Evolutionary conservation across 768 basidiomycete genomes (phyloP), one percentile per base, ranked within the genome.

Genomic region (Boletus patriciae): DNA sequence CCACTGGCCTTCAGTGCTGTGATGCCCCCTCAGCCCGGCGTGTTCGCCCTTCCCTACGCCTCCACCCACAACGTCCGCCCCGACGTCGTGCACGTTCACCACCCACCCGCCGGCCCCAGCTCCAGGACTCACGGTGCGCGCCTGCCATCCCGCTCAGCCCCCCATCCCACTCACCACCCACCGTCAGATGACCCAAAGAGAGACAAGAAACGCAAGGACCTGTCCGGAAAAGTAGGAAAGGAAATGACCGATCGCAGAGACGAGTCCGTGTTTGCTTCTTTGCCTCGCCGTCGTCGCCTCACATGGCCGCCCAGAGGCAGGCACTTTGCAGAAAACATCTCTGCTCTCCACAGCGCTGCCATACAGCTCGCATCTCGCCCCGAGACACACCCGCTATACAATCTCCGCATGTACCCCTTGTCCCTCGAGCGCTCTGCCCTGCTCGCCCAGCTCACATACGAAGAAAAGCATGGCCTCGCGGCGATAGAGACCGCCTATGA

Each of bases 361-460:
- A 74, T 81, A 55, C 83, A 86, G 65, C 80, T 92, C 27, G 77
- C 87, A 6, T 84, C 83, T 2, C 83, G 83, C 37, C 92, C 91
- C 1, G 86, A 89, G 54, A 78, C 80, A 4, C 77, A 82, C 36
- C 75, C 84, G 0, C 70, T 85, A 43, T 94, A 86, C 75, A 83
- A 81, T 44, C 78, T 92, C 16, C 85, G 87, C 47, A 73, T 93
- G 36, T 85, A 89, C 50, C 88, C 91, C 0, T 64, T 87, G 45
- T 83, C 90, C 1, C 70, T 92, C 38, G 88, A 92, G 68, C 88
- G 92, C 49, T 86, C 89, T 2, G 88, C 92, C 4, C 66, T 85
- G 41, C 81, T 92, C 34, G 78, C 85, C 0, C 84, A 88, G 67
- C 73, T 85, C 13, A 81, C 81, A 38, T 75, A 80, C 34, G 87